Evolutionary conservation across 306 rosid genomes (phyloP), one percentile per base, ranked within the genome.

Genomic region (Cucurbita argyrosperma): DNA sequence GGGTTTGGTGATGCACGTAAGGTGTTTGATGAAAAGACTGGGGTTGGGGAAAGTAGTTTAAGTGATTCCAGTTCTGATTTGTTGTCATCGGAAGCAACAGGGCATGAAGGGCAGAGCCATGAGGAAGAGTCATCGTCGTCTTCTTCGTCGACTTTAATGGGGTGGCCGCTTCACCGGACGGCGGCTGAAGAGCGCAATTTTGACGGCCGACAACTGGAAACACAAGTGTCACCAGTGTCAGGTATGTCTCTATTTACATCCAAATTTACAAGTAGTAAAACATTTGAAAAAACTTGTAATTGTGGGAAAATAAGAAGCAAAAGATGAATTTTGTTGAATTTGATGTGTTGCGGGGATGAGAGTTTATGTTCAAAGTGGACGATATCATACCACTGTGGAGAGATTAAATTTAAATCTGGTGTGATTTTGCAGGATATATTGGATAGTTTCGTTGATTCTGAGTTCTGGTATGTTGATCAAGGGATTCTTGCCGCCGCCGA

Each of bases 21-120:
- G 83, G 72, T 35, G 65, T 59, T 81, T 69, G 87, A 83, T 49
- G 90, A 85, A 42, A 84, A 85, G 77, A 84, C 84, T 60, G 56
- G 56, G 56, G 56, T 14, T 71, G 84, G 88, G 65, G 89, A 83
- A 67, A 92, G 96, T 77, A 83, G 10, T 3, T 60, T 84, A 77
- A 57, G 92, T 80, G 35, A 30, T 30, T 30, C 35, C 35, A 30
- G 35, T 30, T 87, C 88, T 52, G 90, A 86, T 72, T 82, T 87
- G 74, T 73, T 89, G 77, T 77, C 87, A 14, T 86, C 97, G 23
- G 94, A 85, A 84, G 85, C 91, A 67, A 80, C 83, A 26, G 90
- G 83, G 55, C 80, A 76, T 65, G 96, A 87, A 75, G 96, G 84
- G 46, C 93, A 78, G 72, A 90, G 96, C 79, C 88, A 71, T 37